Evolutionary conservation across 1,284 basidiomycete genomes (phyloP).

Genomic region (Leccinum discolor): DNA sequence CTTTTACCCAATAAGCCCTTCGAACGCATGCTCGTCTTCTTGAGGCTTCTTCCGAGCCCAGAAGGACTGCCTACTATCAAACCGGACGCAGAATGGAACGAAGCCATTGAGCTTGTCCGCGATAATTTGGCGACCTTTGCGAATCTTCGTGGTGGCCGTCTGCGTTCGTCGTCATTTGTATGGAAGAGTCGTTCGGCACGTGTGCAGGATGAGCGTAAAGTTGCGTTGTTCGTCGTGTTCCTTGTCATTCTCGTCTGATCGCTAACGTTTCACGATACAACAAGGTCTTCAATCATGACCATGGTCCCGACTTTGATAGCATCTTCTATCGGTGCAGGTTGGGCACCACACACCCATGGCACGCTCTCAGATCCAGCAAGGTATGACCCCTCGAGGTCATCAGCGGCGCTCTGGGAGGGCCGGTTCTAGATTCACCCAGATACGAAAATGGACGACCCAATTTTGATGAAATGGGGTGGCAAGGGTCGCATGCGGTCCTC

Average conservation of each 20-base stretch:
- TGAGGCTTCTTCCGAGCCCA: slow-evolving; percentile 70
- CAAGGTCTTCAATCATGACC: slow-evolving; percentile 66
- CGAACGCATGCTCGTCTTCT: slow-evolving; percentile 68
- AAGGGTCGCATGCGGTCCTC: slow-evolving; percentile 13
- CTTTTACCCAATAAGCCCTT: slow-evolving; percentile 82
- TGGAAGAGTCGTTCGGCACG: slow-evolving; percentile 71
- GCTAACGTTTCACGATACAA: slow-evolving; percentile 5
- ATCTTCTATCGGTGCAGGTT: slow-evolving; percentile 83
- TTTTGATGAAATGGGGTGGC: slow-evolving; percentile 41
- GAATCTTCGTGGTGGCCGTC: slow-evolving; percentile 83
- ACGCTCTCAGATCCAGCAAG: slow-evolving; percentile 76
- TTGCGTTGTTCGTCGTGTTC: slow-evolving; percentile 36
- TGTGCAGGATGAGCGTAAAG: slow-evolving; percentile 49
- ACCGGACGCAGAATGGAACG: slow-evolving; percentile 71
- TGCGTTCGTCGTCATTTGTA: slow-evolving; percentile 83
- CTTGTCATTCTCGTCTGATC: background rate
- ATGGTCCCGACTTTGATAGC: slow-evolving; percentile 90
- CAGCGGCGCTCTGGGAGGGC: slow-evolving; percentile 80
- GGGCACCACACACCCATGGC: slow-evolving; percentile 55
- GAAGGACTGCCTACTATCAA: slow-evolving; percentile 65
- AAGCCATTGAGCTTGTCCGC: slow-evolving; percentile 74
- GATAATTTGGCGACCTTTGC: slow-evolving; percentile 86
- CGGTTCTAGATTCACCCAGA: slow-evolving; percentile 87
- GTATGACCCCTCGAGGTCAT: slow-evolving; percentile 76
- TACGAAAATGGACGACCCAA: slow-evolving; percentile 56